Conservation (phyloP, 148 eudicot genomes). For the Spergularia marina region DNA sequence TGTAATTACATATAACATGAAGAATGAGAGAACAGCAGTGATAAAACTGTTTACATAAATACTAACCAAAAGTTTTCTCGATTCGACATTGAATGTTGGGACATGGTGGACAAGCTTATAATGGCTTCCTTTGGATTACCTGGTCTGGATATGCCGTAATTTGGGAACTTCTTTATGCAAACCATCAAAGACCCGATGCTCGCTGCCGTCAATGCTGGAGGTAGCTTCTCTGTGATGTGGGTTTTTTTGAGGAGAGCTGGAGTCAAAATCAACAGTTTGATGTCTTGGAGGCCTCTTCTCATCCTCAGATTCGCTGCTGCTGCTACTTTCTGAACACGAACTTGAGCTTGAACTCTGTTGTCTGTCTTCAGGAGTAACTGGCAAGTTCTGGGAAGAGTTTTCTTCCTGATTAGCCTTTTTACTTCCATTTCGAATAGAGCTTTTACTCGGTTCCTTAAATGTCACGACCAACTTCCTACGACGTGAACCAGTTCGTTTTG, state of each 20-base stretch:
- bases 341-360: slow-evolving; percentile 26
- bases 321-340: slow-evolving; percentile 31
- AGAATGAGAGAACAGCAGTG: background rate
- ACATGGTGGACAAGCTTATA: slow-evolving; percentile 10
- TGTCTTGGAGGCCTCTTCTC: slow-evolving; percentile 20
- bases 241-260: background rate
- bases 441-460: slow-evolving; percentile 38
- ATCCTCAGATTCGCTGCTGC: slow-evolving; percentile 37
- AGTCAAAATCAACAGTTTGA: background rate
- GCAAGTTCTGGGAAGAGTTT: slow-evolving; percentile 17
- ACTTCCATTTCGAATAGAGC: slow-evolving; percentile 23
- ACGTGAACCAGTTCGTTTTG: slow-evolving; percentile 24
- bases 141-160: slow-evolving; percentile 37
- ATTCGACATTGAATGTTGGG: background rate
- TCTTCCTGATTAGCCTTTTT: slow-evolving; percentile 20
- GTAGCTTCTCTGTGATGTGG: slow-evolving; percentile 2
- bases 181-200: slow-evolving; percentile 24
- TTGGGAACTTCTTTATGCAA: slow-evolving; percentile 4
- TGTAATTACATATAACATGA: slow-evolving; percentile 7
- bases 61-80: slow-evolving; percentile 15
- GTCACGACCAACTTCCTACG: slow-evolving; percentile 36
- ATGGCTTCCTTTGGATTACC: slow-evolving; percentile 26
- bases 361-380: slow-evolving; percentile 12
- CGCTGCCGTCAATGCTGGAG: background rate
- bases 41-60: slow-evolving; percentile 20